A percentile compares a stretch with the other conserved stretches of the same genome.
phyloP scores from a whole-genome alignment of 345 rosid species.

The Rhizophora mangle region DNA sequence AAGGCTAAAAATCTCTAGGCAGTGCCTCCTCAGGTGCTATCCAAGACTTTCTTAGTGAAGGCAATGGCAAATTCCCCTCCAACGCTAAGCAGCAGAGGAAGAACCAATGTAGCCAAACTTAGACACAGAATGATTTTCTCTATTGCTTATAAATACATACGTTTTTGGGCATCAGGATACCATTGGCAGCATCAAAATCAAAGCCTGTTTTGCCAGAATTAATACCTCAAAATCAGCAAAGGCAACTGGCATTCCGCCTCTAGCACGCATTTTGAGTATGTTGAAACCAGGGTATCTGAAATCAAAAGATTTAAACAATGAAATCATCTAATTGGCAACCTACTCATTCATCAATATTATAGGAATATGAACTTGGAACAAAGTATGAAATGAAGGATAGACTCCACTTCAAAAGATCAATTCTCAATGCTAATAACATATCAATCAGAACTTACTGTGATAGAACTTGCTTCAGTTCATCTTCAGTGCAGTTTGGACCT shows the following conservation, averaged over 20 bases:
- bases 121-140: not conserved
- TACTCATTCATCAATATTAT: not conserved
- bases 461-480: conserved; percentile 64
- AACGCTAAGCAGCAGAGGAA: no score
- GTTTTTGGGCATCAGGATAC: not conserved
- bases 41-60: no score
- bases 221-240: conserved; percentile 89
- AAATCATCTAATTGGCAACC: not conserved
- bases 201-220: not conserved
- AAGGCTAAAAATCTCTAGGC: no score
- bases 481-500: conserved; percentile 84
- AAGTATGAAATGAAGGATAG: not conserved
- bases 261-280: conserved; percentile 56
- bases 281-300: conserved; percentile 73
- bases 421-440: not conserved
- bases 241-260: conserved; percentile 88
- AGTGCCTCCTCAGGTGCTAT: no score
- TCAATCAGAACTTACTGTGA: conserved; percentile 46
- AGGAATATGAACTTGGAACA: not conserved
- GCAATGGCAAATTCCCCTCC: no score
- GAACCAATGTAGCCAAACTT: no score
- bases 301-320: conserved; percentile 18
- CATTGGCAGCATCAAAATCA: not conserved
- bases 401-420: not conserved
- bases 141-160: not conserved